Base-by-base conservation (phyloP, 2,329 filamentous ascomycete genomes). In the Ophiocordyceps camponoti-leonardi region DNA sequence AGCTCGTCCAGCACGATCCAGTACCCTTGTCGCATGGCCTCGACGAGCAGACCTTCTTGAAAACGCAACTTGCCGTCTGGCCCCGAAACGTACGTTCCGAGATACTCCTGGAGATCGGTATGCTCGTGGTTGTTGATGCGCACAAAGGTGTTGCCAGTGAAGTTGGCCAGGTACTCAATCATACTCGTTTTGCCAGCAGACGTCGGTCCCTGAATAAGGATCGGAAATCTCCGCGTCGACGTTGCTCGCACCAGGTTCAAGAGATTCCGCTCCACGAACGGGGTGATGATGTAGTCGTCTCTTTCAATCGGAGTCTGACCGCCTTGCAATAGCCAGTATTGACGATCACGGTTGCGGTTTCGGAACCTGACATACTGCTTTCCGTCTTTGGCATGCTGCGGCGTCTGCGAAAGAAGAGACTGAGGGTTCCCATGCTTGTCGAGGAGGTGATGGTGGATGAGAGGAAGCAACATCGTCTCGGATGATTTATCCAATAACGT, bases 41-140 rank as follows among this genome's bases (percentile, higher is more conserved):
- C 85, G 0, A 98, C 90, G 7, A 99, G 71, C 4, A 96, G 73
- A 45, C 92, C 92, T 63, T 99, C 93, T 59, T 94, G 87, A 55
- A 95, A 99, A 12, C 73, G 76, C 40, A 99, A 69, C 49, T 83
- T 85, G 6, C 93, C 93, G 57, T 94, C 83, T 0, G 79, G 65
- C 22, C 81, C 84, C 2, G 92, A 95, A 1, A 94, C 71, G 53
- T 98, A 99, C 0, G 87, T 94, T 18, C 92, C 92, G 6, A 99
- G 68, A 56, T 99, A 99, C 59, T 99, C 93, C 61, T 98, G 92
- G 35, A 99, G 68, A 61, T 99, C 92, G 0, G 92, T 98, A 57
- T 98, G 92, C 58, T 99, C 93, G 62, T 99, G 92, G 54, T 99
- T 99, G 66, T 99, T 99, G 69, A 99, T 98, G 49, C 92, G 79